Percentiles rank a stretch among this genome's conserved stretches.
Conservation (phyloP, 805 yeast genomes). For the Saccharomycopsis vini region DNA sequence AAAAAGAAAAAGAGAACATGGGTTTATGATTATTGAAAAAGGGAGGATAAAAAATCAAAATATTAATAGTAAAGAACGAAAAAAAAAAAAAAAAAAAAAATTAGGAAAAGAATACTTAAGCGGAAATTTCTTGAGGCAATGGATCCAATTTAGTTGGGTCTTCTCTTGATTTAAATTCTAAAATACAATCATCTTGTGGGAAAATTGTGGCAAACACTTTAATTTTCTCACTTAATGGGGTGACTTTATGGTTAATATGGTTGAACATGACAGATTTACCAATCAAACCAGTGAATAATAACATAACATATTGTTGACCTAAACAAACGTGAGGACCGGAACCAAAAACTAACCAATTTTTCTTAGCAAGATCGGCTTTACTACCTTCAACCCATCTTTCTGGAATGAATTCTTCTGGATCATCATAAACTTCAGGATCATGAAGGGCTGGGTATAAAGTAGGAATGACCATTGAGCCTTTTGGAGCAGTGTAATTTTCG, state of each 20-base stretch:
- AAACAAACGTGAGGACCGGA: constrained; percentile 95
- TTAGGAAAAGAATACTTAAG: too few species aligned
- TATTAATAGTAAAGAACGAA: background rate
- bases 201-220: constrained; percentile 96
- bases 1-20: too few species aligned
- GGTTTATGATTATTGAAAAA: too few species aligned
- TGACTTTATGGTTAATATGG: constrained; percentile 74
- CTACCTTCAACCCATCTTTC: constrained; percentile 90
- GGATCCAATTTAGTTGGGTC: constrained; percentile 27
- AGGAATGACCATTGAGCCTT: constrained; percentile 95
- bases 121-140: too few species aligned
- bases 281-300: constrained; percentile 79
- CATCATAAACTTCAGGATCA: constrained; percentile 92
- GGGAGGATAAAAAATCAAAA: too few species aligned
- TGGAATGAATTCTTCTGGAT: constrained; percentile 91
- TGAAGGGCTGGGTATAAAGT: constrained; percentile 92
- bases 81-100: too few species aligned
- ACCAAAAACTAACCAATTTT: constrained; percentile 95
- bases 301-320: constrained; percentile 89
- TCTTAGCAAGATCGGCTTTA: constrained; percentile 62
- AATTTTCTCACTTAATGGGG: constrained; percentile 81
- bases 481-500: constrained; percentile 82
- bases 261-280: constrained; percentile 83
- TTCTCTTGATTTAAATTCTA: constrained; percentile 64
- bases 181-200: constrained; percentile 89